Evolutionary conservation across 306 rosid species (phyloP), one percentile per base, ranked within the genome.

Genomic region (cucumber (Cucumis sativus)): DNA sequence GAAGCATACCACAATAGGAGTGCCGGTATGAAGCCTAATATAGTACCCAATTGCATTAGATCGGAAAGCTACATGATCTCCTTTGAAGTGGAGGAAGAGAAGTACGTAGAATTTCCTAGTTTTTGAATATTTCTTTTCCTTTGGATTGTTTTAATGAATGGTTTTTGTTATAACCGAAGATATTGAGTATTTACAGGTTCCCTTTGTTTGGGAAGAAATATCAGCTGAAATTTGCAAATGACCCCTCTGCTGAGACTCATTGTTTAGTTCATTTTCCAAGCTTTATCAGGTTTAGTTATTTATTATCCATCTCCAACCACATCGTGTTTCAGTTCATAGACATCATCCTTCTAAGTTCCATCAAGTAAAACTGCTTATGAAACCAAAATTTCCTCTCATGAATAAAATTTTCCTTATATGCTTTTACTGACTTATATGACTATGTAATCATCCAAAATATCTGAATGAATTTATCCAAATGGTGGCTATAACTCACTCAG

Each of bases 31-130:
- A 95, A 95, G 90, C 97, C 93, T 23, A 92, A 92, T 86, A 89
- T 92, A 82, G 99, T 95, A 78, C 99, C 99, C 79, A 95, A 92
- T 79, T 95, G 99, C 87, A 95, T 95, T 81, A 89, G 99, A 83
- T 90, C 99, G 60, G 99, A 95, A 84, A 90, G 83, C 82, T 95
- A 95, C 91, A 91, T 87, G 90, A 92, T 95, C 78, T 88, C 97
- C 79, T 92, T 95, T 86, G 97, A 92, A 87, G 89, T 92, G 52
- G 99, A 95, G 88, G 99, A 95, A 84, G 99, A 95, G 85, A 95
- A 95, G 99, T 95, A 91, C 25, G 81, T 35, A 40, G 79, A 62
- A 75, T 56, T 72, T 73, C 59, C 62, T 20, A 51, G 66, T 81
- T 77, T 64, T 74, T 47, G 6, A 11, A 11, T 81, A 21, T 69